Conservation (phyloP, 176 grass and related monocot species). For the Phoenix roebelenii region DNA sequence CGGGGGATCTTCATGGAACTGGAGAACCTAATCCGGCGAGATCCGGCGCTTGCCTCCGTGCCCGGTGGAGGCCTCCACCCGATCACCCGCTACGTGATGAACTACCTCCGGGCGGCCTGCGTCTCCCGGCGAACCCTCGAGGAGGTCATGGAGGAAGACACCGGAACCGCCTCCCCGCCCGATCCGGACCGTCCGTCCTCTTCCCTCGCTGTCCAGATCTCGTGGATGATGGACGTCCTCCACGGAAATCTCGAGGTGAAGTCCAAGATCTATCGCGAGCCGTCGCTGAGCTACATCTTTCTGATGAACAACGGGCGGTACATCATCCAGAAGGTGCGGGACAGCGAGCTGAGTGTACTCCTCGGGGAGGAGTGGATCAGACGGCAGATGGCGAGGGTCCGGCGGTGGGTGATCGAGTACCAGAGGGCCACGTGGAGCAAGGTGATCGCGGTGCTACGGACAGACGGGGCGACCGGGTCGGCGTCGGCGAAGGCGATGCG, state of each 20-base stretch:
- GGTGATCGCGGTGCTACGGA: slow-evolving; percentile 61
- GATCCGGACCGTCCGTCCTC: slow-evolving; percentile 85
- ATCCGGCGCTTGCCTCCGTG: slow-evolving; percentile 55
- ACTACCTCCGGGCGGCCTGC: slow-evolving; percentile 86
- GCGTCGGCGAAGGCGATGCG: slow-evolving; percentile 36
- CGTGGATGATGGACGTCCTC: slow-evolving; percentile 99
- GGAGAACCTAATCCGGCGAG: slow-evolving; percentile 91
- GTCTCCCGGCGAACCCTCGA: slow-evolving; percentile 82
- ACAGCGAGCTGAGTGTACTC: slow-evolving; percentile 68
- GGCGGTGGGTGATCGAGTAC: slow-evolving; percentile 76
- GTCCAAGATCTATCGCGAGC: slow-evolving; percentile 73
- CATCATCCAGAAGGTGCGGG: slow-evolving; percentile 87
- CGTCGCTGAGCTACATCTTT: slow-evolving; percentile 70
- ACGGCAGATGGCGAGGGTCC: slow-evolving; percentile 63
- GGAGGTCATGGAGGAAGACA: slow-evolving; percentile 85
- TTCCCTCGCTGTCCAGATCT: slow-evolving; percentile 72
- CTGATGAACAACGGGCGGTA: slow-evolving; percentile 88
- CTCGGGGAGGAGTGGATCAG: slow-evolving; percentile 93
- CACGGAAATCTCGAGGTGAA: slow-evolving; percentile 87
- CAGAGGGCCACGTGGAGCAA: slow-evolving; percentile 73
- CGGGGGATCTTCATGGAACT: slow-evolving; percentile 95
- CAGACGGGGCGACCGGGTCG: slow-evolving; percentile 30
- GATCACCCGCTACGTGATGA: slow-evolving; percentile 92
- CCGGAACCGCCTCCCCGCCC: slow-evolving; percentile 26
- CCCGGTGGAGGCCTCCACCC: slow-evolving; percentile 83